Evolutionary conservation across 176 grass and related monocot genomes (phyloP).

Genomic region (Musa troglodytarum): DNA sequence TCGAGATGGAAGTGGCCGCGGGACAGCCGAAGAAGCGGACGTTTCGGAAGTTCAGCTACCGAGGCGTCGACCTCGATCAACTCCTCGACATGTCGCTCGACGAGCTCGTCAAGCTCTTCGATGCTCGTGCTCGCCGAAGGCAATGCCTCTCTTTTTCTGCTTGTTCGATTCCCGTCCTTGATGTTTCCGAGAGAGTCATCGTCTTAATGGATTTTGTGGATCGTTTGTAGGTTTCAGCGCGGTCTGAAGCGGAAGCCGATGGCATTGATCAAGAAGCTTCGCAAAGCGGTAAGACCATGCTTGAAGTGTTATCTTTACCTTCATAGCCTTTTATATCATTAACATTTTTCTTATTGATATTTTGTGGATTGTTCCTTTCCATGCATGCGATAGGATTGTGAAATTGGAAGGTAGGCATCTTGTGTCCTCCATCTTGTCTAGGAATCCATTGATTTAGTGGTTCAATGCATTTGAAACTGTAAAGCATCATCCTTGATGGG

Average conservation of each 20-base stretch:
- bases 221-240: slow-evolving; percentile 1
- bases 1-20: background rate
- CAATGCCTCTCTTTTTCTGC: background rate
- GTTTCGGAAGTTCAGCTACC: slow-evolving; percentile 8
- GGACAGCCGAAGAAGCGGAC: slow-evolving; percentile 16
- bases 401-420: no score
- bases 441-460: no score
- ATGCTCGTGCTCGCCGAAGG: slow-evolving; percentile 7
- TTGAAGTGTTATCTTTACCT: background rate
- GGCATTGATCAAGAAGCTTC: slow-evolving; percentile 17
- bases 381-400: no score
- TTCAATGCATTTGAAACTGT: no score
- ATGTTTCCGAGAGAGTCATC: background rate
- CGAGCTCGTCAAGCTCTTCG: slow-evolving; percentile 14
- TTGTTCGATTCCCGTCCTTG: background rate
- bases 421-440: no score
- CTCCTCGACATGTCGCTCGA: slow-evolving; percentile 8
- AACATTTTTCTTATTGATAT: no score
- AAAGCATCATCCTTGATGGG: no score
- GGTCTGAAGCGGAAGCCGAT: slow-evolving; percentile 16
- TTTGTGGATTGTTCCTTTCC: no score
- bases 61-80: slow-evolving; percentile 7
- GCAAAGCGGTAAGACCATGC: background rate
- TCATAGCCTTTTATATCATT: no score
- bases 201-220: background rate